Evolutionary conservation across 352 stramenopile species (phyloP), one percentile per base, ranked within the genome.

Genomic region (Pythium guiyangense): DNA sequence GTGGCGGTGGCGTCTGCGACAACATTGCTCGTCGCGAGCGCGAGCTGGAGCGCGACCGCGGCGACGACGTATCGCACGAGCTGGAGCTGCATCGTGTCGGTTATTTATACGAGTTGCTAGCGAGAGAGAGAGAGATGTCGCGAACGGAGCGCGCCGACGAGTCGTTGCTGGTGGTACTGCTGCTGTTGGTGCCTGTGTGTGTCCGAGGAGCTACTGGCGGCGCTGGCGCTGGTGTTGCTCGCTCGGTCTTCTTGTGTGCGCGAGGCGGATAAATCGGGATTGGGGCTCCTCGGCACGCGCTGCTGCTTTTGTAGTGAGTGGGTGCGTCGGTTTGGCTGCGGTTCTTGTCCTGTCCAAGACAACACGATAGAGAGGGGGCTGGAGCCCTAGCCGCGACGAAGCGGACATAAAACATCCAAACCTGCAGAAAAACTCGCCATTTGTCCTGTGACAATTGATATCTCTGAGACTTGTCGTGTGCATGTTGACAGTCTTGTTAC

Each of bases 61-160:
- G 50, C 51, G 20, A 79, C 39, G 42, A 79, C 20, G 65, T 64
- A 64, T 49, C 59, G 51, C 37, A 57, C 48, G 40, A 58, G 39
- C 27, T 40, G 44, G 34, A 60, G 60, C 48, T 62, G 56, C 60
- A 66, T 66, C 22, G 12, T 66, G 45, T 20, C 15, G 29, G 34
- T 29, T 45, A 18, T 15, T 22, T 9, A 12, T 35, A 5, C 35
- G 31, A 3, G 8, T 48, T 10, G 3, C 6, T 10, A 26, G 42
- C 18, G 51, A 20, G 25, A 49, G 10, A 4, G 27, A 54, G 48
- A 35, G 17, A 44, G 18, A 40, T 17, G 14, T 20, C 39, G 22
- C 11, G 31, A 12, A 20, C 25, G 15, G n/a, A n/a, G n/a, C n/a
- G n/a, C n/a, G n/a, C n/a, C n/a, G n/a, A n/a, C n/a, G n/a, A n/a